Percentiles rank a stretch among this genome's conserved stretches.
Evolutionary conservation across 768 basidiomycete species (phyloP).

Genomic region (Roridomyces roridus): DNA sequence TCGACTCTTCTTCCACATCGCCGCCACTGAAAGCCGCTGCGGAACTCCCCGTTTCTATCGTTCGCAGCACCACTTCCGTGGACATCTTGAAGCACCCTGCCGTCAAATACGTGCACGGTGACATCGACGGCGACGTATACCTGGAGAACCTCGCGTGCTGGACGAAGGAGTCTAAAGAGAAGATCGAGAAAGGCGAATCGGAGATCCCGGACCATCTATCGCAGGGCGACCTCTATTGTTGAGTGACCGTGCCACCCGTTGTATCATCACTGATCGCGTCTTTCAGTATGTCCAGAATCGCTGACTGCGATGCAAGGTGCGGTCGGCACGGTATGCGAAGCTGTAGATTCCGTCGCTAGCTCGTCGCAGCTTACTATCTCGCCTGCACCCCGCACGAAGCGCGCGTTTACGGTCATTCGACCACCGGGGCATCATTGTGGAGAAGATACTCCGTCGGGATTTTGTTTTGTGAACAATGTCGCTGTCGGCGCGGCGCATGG

Average conservation of each 20-base stretch:
- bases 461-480: conserved; percentile 96
- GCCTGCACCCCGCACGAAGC: conserved; percentile 27
- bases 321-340: conserved; percentile 85
- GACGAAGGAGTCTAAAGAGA: conserved; percentile 63
- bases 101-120: conserved; percentile 77
- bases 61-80: conserved; percentile 58
- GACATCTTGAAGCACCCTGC: conserved; percentile 66
- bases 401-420: conserved; percentile 84
- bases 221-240: conserved; percentile 86
- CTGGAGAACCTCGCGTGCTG: conserved; percentile 67
- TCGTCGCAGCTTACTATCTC: conserved; percentile 12
- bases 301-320: conserved; percentile 82
- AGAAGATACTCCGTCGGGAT: conserved; percentile 88
- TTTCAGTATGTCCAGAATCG: conserved; percentile 77
- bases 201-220: conserved; percentile 78
- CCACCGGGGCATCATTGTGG: conserved; percentile 97
- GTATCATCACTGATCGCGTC: neutral
- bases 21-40: neutral
- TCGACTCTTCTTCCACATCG: conserved; percentile 29
- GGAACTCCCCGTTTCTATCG: conserved; percentile 45
- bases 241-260: neutral
- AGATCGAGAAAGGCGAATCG: conserved; percentile 63
- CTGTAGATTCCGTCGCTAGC: conserved; percentile 72
- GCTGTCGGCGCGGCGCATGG: conserved; percentile 91
- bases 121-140: conserved; percentile 70